Conservation (phyloP, 2,329 filamentous ascomycete species). For the Setomelanomma holmii region DNA sequence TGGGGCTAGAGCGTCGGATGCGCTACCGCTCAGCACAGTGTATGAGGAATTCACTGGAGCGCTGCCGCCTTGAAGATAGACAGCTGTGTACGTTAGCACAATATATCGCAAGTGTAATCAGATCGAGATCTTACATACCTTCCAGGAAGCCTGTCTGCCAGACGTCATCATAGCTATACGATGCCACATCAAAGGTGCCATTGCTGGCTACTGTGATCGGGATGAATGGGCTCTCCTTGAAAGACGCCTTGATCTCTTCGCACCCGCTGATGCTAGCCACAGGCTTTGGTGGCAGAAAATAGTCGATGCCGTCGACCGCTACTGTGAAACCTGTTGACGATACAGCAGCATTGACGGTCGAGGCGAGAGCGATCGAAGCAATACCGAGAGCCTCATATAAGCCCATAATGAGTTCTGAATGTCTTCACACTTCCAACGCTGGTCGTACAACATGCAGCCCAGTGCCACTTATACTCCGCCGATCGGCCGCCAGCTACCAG, state of each 20-base stretch:
- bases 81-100: slow-evolving; percentile 37
- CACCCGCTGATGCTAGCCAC: slow-evolving; percentile 41
- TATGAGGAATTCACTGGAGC: slow-evolving; percentile 34
- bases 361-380: slow-evolving; percentile 8
- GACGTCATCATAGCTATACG: slow-evolving; percentile 51
- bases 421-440: background rate
- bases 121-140: slow-evolving; percentile 19
- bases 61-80: slow-evolving; percentile 27
- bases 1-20: slow-evolving; percentile 41
- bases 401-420: slow-evolving; percentile 14
- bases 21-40: slow-evolving; percentile 21
- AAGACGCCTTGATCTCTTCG: slow-evolving; percentile 22
- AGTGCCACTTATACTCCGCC: background rate
- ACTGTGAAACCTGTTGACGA: slow-evolving; percentile 51
- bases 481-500: background rate
- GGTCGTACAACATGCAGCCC: background rate
- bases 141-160: slow-evolving; percentile 51
- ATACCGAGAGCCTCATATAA: slow-evolving; percentile 7
- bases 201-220: slow-evolving; percentile 49
- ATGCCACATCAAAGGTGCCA: slow-evolving; percentile 23
- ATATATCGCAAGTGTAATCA: background rate
- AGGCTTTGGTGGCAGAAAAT: slow-evolving; percentile 50
- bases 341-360: slow-evolving; percentile 23
- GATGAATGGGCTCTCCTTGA: slow-evolving; percentile 35
- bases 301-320: slow-evolving; percentile 47